Evolutionary conservation across 495 filamentous ascomycete genomes (phyloP).

Genomic region (Tirmania nivea): DNA sequence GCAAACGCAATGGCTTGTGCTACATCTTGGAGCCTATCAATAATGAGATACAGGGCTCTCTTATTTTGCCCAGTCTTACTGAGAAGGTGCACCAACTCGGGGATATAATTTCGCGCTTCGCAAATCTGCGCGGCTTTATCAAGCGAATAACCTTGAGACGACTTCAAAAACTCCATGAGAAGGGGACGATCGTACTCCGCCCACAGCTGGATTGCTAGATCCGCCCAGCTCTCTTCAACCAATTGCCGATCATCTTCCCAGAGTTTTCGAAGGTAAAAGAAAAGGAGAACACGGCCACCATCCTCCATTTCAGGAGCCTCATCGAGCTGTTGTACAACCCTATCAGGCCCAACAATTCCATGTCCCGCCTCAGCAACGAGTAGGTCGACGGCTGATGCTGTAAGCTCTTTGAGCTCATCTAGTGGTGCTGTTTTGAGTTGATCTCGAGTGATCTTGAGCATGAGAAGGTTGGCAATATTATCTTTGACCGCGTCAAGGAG

Average conservation of each 20-base stretch:
- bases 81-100: slow-evolving; percentile 79
- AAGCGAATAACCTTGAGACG: slow-evolving; percentile 61
- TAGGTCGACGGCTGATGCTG: slow-evolving; percentile 58
- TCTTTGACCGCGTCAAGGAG: slow-evolving; percentile 68
- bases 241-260: slow-evolving; percentile 46
- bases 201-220: slow-evolving; percentile 67
- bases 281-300: slow-evolving; percentile 40
- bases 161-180: slow-evolving; percentile 69
- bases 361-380: slow-evolving; percentile 80
- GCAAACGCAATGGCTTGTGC: slow-evolving; percentile 82
- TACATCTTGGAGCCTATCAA: slow-evolving; percentile 69
- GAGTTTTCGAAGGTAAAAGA: slow-evolving; percentile 70
- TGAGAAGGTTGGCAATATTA: slow-evolving; percentile 71
- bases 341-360: slow-evolving; percentile 57
- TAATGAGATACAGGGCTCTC: slow-evolving; percentile 70
- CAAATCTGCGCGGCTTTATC: slow-evolving; percentile 62
- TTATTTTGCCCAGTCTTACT: slow-evolving; percentile 89
- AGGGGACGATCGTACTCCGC: slow-evolving; percentile 58
- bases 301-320: slow-evolving; percentile 22
- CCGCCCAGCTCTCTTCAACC: slow-evolving; percentile 59
- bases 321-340: slow-evolving; percentile 55
- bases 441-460: slow-evolving; percentile 58
- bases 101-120: slow-evolving; percentile 52
- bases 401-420: slow-evolving; percentile 50
- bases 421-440: slow-evolving; percentile 42